Percentiles rank a stretch among this genome's conserved stretches.
phyloP scores from a whole-genome alignment of 306 rosid genomes.

The Cicer chorassanicum region DNA sequence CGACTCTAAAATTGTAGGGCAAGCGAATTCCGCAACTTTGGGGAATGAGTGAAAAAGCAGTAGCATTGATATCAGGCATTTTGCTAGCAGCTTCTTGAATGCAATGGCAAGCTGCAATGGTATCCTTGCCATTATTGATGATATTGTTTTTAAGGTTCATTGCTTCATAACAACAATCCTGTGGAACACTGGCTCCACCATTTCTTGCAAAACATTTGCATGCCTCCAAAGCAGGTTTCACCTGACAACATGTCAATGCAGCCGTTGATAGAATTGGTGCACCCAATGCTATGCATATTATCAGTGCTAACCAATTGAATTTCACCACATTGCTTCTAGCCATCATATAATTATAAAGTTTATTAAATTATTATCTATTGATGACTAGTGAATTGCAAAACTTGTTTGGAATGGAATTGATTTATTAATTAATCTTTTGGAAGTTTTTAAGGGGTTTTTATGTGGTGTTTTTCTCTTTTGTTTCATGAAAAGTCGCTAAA shows the following conservation, averaged over 20 bases:
- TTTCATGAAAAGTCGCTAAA: neutral
- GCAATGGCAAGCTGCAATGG: conserved; percentile 52
- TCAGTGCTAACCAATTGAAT: conserved; percentile 8
- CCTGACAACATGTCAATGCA: conserved; percentile 35
- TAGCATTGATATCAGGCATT: neutral
- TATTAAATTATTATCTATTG: neutral
- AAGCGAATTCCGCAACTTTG: conserved; percentile 45
- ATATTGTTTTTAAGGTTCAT: neutral
- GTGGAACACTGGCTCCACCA: conserved; percentile 29
- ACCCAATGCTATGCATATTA: conserved; percentile 23
- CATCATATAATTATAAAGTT: neutral
- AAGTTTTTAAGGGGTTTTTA: neutral
- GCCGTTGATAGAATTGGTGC: conserved; percentile 12
- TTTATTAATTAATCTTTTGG: neutral
- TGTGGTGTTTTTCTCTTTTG: neutral
- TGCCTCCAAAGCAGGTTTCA: neutral
- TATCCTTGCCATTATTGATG: neutral
- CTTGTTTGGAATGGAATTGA: neutral
- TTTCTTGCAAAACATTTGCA: conserved; percentile 7
- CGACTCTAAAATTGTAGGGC: conserved; percentile 48
- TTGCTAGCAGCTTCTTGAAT: conserved; percentile 29
- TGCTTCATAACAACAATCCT: conserved; percentile 42
- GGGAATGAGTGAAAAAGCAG: conserved; percentile 44
- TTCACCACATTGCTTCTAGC: conserved; percentile 19
- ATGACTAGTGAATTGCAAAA: neutral